Evolutionary conservation across 306 rosid species (phyloP).

Genomic region (Castanospermum australe): DNA sequence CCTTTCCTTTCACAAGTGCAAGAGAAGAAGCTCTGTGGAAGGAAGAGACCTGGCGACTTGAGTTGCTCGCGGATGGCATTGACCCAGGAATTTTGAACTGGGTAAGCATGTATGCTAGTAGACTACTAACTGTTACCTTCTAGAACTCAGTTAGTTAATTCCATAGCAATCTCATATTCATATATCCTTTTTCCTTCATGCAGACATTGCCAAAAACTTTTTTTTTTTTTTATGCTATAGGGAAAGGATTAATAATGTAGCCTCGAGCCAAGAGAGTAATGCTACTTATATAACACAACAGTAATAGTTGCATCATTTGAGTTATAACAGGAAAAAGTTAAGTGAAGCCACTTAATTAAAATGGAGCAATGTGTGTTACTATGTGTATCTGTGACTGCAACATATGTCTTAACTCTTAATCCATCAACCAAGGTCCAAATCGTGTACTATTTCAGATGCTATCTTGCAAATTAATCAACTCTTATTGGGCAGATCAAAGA

Average conservation of each 20-base stretch:
- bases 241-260: background rate
- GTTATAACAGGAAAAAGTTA: background rate
- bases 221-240: too few species aligned
- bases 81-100: constrained; percentile 50
- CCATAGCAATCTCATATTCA: background rate
- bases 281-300: background rate
- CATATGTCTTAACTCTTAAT: too few species aligned
- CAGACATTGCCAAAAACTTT: too few species aligned
- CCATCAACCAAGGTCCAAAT: background rate
- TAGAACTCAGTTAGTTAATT: background rate
- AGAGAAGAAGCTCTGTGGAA: constrained; percentile 66
- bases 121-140: background rate
- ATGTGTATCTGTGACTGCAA: too few species aligned
- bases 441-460: background rate
- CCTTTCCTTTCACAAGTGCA: constrained; percentile 62
- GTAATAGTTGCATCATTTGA: background rate
- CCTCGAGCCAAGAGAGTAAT: background rate
- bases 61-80: constrained; percentile 55
- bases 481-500: constrained; percentile 45
- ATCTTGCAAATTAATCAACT: background rate
- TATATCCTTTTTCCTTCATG: background rate
- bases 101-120: constrained; percentile 39
- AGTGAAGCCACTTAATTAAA: background rate
- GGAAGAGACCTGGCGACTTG: constrained; percentile 65
- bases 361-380: too few species aligned